Conservation (phyloP, 176 grass and related monocot species). For the Hsuehochloa calcarea region DNA sequence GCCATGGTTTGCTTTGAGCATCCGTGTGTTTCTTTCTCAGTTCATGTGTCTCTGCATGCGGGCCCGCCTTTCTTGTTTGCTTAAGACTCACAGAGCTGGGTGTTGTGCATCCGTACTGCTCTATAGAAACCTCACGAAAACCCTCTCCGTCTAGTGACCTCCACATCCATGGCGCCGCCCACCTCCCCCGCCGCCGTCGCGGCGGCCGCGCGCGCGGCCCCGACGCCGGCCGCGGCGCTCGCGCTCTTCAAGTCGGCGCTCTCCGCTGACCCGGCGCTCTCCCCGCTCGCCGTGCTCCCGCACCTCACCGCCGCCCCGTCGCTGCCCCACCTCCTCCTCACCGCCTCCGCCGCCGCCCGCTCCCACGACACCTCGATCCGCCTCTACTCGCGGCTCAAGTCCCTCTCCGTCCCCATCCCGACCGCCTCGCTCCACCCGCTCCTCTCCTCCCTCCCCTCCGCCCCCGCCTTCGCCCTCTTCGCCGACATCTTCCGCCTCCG, state of each 20-base stretch:
- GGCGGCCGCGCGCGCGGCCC: constrained; percentile 4
- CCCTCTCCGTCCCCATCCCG: constrained; percentile 18
- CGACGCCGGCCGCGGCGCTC: constrained; percentile 10
- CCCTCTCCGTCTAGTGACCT: neutral
- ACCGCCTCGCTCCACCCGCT: constrained; percentile 32
- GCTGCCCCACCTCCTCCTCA: constrained; percentile 24
- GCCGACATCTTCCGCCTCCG: constrained; percentile 57
- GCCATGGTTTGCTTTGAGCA: neutral
- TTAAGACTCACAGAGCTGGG: neutral
- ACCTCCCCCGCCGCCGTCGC: constrained; percentile 13
- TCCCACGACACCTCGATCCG: constrained; percentile 23
- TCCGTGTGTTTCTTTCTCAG: neutral
- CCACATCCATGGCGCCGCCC: constrained; percentile 13
- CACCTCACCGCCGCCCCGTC: constrained; percentile 3
- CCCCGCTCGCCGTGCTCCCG: constrained; percentile 27
- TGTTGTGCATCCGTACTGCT: too few relatives aligned
- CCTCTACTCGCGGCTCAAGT: constrained; percentile 31
- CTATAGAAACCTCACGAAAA: neutral
- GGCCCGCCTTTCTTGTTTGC: neutral
- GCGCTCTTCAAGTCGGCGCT: constrained; percentile 8
- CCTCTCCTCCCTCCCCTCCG: constrained; percentile 38
- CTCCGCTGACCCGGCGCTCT: constrained; percentile 2
- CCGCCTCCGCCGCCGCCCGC: constrained; percentile 16
- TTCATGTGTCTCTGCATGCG: neutral
- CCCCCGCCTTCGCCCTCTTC: constrained; percentile 52